Conservation (phyloP, 805 yeast genomes). For the Yarrowia hollandica region DNA sequence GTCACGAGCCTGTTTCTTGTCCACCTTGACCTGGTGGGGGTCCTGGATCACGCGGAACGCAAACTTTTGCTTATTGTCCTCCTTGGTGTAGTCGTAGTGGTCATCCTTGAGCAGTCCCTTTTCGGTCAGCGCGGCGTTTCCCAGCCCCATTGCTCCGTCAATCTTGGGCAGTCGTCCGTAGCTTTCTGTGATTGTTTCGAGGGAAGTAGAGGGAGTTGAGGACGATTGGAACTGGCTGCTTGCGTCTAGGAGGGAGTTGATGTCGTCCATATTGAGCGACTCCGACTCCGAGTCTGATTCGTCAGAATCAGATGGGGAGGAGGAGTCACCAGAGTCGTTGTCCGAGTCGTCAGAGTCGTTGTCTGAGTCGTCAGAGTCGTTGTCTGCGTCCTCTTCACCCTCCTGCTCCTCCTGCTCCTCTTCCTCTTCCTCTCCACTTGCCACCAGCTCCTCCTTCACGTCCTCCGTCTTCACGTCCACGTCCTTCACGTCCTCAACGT, state of each 20-base stretch:
- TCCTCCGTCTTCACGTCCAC: neutral
- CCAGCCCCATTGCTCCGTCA: neutral
- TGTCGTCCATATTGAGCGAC: neutral
- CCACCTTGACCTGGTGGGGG: constrained; percentile 39
- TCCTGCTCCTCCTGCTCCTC: neutral
- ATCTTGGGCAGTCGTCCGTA: constrained; percentile 9
- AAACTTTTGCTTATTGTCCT: constrained; percentile 22
- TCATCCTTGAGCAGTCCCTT: constrained; percentile 15
- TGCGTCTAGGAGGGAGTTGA: neutral
- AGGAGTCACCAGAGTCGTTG: neutral
- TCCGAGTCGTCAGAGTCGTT: neutral
- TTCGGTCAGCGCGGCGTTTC: neutral
- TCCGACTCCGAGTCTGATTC: neutral
- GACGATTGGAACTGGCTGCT: neutral
- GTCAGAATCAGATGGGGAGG: too few species aligned
- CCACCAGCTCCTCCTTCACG: neutral
- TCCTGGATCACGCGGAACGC: constrained; percentile 38
- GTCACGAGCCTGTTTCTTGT: constrained; percentile 36
- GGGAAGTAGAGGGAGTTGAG: neutral
- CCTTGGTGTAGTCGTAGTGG: constrained; percentile 27
- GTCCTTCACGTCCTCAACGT: neutral
- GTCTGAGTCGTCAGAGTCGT: neutral
- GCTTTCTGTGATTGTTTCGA: constrained; percentile 2
- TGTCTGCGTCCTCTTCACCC: neutral
- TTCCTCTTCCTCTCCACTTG: neutral